Percentiles rank a stretch among this genome's conserved stretches.
These are phyloP conservation scores for Coemansia sp. DNA, from an alignment of 192 early-diverging fungal species.

Conservation along the genomic window DNA sequence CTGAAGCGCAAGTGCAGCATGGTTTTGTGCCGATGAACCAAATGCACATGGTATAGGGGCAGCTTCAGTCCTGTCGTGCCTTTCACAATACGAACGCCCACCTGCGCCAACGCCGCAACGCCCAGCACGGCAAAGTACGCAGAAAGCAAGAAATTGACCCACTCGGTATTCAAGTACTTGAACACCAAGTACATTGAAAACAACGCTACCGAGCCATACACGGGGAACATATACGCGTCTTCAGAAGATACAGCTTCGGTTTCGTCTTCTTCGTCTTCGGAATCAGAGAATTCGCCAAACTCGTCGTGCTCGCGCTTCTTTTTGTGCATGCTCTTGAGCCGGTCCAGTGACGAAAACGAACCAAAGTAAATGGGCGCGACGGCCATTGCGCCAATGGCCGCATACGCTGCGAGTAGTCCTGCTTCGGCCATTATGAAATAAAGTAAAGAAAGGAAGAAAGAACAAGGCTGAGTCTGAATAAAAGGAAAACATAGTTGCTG, in stretches of 20 bases:
- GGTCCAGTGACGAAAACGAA: constrained; percentile 69
- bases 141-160: constrained; percentile 78
- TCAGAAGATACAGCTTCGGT: constrained; percentile 79
- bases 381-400: constrained; percentile 82
- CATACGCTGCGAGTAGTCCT: constrained; percentile 71
- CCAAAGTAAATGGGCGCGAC: constrained; percentile 85
- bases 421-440: constrained; percentile 18
- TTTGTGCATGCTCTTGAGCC: constrained; percentile 55
- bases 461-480: neutral
- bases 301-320: constrained; percentile 23
- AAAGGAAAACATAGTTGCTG: constrained; percentile 6
- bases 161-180: constrained; percentile 81
- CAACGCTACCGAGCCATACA: constrained; percentile 82
- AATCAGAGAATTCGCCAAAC: constrained; percentile 58
- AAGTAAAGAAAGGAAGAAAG: neutral
- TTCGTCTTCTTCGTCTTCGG: constrained; percentile 66
- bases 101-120: constrained; percentile 71
- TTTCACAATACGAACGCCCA: constrained; percentile 59
- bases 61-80: constrained; percentile 58
- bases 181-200: constrained; percentile 85
- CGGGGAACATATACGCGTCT: constrained; percentile 92
- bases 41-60: constrained; percentile 69
- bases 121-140: constrained; percentile 85
- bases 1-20: constrained; percentile 59
- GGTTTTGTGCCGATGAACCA: constrained; percentile 45